Evolutionary conservation across 345 rosid genomes (phyloP), one percentile per base, ranked within the genome.

Genomic region (Lenwebbia sp.): DNA sequence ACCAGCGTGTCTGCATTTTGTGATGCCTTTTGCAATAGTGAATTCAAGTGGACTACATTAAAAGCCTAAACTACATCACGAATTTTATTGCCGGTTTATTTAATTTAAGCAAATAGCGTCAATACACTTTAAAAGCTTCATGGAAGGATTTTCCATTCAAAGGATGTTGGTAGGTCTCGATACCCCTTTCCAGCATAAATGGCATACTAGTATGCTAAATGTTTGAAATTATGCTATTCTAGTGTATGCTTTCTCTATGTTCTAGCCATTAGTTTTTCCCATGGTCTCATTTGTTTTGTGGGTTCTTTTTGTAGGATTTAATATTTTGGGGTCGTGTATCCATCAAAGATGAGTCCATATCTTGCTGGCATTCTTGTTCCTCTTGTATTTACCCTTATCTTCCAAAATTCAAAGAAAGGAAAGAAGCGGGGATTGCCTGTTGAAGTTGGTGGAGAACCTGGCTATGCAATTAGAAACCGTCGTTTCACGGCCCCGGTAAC

Each of bases 391-490:
- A 91, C 98, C 28, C 88, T 98, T 86, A 83, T 96, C 52, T 82
- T 93, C 86, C 92, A 92, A 54, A 96, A 90, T 65, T 87, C 94
- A 4, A 94, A 91, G 90, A 91, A 90, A 85, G 88, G 82, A 3
- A 96, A 93, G 92, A 93, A 92, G 85, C 90, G 99, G 87, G 99
- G 99, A 70, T 92, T 95, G 47, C 91, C 92, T 10, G 93, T 90
- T 85, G 97, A 95, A 86, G 95, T 90, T 87, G 98, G 96, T 82
- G 98, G 99, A 23, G 98, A 98, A 84, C 91, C 93, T 12, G 99
- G 98, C 51, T 93, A 92, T 84, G 91, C 96, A 8, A 89, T 96
- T 23, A 86, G 98, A 85, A 98, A 96, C 88, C 75, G 91, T 28
- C 86, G 88, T 83, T 96, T 94, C 84, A 19, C 88, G 5, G 89